A percentile compares a stretch with the other conserved stretches of the same genome.
These are phyloP conservation scores for Pezicula carpinea DNA, from an alignment of 2,329 filamentous ascomycete genomes.

Conservation along the genomic window DNA sequence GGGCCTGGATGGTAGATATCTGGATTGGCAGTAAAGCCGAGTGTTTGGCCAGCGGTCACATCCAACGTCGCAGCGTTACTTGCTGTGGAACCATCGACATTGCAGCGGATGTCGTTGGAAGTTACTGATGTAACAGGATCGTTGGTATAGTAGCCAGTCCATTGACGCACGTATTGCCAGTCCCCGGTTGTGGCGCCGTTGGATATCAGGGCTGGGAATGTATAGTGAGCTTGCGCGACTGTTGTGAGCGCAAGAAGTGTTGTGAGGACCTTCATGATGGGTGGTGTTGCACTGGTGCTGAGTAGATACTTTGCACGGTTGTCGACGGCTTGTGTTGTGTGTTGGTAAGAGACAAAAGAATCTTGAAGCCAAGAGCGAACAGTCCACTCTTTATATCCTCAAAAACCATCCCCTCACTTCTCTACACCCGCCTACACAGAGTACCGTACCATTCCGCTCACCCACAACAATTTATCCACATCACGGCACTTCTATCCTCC, in stretches of 20 bases:
- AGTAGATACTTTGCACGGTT: no score
- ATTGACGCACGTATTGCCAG: slow-evolving; percentile 21
- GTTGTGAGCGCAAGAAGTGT: slow-evolving; percentile 1
- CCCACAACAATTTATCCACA: no score
- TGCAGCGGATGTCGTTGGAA: slow-evolving; percentile 35
- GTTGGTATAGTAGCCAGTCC: slow-evolving; percentile 22
- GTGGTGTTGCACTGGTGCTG: background rate
- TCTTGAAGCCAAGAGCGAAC: no score
- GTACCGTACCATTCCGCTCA: no score
- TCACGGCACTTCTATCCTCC: no score
- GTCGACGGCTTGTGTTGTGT: no score
- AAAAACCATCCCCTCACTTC: no score
- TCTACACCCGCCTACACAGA: no score
- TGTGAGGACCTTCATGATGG: background rate
- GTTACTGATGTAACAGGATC: slow-evolving; percentile 26
- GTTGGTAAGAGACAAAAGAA: no score
- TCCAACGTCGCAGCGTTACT: slow-evolving; percentile 15
- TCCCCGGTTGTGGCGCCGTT: background rate
- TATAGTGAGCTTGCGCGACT: slow-evolving; percentile 5
- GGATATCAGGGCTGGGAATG: slow-evolving; percentile 6
- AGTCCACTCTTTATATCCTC: no score
- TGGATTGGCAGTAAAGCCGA: slow-evolving; percentile 19
- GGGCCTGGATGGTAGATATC: slow-evolving; percentile 26
- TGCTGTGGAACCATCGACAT: slow-evolving; percentile 28
- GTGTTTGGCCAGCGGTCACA: slow-evolving; percentile 20